Evolutionary conservation across 2,329 filamentous ascomycete genomes (phyloP).

Genomic region (Paecilomyces niveus): DNA sequence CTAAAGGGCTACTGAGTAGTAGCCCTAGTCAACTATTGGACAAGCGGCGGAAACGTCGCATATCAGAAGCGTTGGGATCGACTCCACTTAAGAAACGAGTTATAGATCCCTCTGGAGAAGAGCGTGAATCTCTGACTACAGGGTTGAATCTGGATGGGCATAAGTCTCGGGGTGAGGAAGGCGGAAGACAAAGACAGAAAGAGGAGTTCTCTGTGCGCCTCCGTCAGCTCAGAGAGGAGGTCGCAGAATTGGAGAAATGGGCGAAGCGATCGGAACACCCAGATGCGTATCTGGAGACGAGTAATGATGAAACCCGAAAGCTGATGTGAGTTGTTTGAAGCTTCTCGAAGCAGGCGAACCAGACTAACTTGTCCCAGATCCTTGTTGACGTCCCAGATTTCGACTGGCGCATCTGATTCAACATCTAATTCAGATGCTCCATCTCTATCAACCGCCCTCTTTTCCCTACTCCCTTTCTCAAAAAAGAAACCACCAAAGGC

Average conservation of each 20-base stretch:
- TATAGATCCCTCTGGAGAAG: slow-evolving; percentile 10
- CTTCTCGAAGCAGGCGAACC: neutral
- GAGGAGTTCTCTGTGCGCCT: slow-evolving; percentile 52
- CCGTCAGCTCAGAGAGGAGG: slow-evolving; percentile 50
- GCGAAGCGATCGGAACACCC: slow-evolving; percentile 47
- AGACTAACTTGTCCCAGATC: slow-evolving; percentile 22
- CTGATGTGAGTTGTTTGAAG: slow-evolving; percentile 23
- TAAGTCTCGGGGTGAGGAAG: slow-evolving; percentile 16
- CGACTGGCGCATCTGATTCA: slow-evolving; percentile 14
- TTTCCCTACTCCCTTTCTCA: slow-evolving; percentile 34
- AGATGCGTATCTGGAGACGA: slow-evolving; percentile 19
- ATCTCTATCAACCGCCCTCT: slow-evolving; percentile 30
- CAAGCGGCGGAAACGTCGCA: slow-evolving; percentile 19
- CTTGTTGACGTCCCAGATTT: slow-evolving; percentile 22
- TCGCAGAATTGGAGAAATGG: slow-evolving; percentile 51
- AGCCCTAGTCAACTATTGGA: slow-evolving; percentile 26
- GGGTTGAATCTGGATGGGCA: slow-evolving; percentile 4
- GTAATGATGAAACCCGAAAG: slow-evolving; percentile 26
- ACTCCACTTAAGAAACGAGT: slow-evolving; percentile 24
- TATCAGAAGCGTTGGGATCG: slow-evolving; percentile 14
- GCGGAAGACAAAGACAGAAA: slow-evolving; percentile 45
- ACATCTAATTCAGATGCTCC: slow-evolving; percentile 14
- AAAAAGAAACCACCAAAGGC: slow-evolving; percentile 16
- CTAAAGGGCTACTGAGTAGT: slow-evolving; percentile 25
- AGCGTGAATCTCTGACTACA: slow-evolving; percentile 5